Percentiles rank a stretch among this genome's conserved stretches.
These are phyloP conservation scores for Pleurotus tuoliensis DNA, from an alignment of 768 basidiomycete species.

Conservation along the genomic window DNA sequence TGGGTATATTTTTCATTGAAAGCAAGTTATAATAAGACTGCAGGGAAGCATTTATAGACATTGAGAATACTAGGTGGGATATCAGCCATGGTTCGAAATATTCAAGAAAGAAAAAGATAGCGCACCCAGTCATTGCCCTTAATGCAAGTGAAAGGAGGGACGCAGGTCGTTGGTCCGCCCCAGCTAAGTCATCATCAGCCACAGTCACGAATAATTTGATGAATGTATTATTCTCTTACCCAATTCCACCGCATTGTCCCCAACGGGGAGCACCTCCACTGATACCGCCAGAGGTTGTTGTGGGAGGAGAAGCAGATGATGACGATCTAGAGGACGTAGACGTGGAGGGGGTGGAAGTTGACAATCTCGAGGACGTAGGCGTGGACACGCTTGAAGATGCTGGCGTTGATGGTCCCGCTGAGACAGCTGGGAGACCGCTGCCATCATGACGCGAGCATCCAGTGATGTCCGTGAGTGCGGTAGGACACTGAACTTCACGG, in stretches of 20 bases:
- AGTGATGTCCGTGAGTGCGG: neutral
- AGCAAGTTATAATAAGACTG: too few species aligned
- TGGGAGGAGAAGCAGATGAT: neutral
- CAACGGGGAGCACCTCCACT: neutral
- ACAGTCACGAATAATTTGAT: neutral
- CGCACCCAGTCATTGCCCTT: neutral
- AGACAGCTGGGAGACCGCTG: neutral
- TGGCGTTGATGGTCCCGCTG: neutral
- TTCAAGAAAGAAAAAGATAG: neutral
- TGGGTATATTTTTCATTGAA: too few species aligned
- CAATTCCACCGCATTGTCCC: constrained; percentile 4
- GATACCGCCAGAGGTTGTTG: neutral
- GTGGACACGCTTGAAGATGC: neutral
- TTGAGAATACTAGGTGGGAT: neutral
- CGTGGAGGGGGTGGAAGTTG: neutral
- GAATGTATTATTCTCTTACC: neutral
- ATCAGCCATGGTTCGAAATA: neutral
- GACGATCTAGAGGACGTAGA: neutral
- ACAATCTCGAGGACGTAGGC: neutral
- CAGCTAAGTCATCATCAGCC: neutral
- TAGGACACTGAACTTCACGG: constrained; percentile 1
- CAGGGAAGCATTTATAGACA: neutral
- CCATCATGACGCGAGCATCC: constrained; percentile 6
- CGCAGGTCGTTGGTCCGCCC: neutral
- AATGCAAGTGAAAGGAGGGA: neutral